phyloP scores from a whole-genome alignment of 2,329 filamentous ascomycete species.

The Colletotrichum plurivorum region DNA sequence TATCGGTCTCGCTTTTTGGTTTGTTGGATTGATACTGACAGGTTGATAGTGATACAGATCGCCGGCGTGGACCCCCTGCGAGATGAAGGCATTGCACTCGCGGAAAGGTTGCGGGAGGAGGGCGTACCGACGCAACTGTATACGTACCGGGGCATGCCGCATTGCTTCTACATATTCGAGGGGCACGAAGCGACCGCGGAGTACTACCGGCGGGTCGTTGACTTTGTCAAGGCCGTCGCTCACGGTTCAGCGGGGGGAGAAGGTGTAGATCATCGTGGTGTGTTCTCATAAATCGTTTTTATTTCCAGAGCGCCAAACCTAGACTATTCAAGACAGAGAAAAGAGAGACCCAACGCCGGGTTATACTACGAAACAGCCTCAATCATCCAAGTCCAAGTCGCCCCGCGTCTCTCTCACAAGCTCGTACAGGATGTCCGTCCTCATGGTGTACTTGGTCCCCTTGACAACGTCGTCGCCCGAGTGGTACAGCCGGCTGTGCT shows the following conservation, averaged over 20 bases:
- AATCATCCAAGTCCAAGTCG: too few species aligned
- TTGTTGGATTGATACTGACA: not conserved
- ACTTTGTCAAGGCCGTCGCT: constrained; percentile 38
- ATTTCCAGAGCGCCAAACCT: not conserved
- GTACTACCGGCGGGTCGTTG: constrained; percentile 42
- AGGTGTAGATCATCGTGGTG: not conserved
- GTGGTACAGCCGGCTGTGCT: constrained; percentile 66
- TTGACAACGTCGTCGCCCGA: constrained; percentile 65
- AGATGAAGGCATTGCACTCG: constrained; percentile 56
- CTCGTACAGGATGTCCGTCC: constrained; percentile 67
- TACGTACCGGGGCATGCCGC: constrained; percentile 52
- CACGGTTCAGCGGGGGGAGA: not conserved
- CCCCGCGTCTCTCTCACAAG: constrained; percentile 11
- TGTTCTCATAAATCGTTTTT: not conserved
- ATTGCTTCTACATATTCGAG: constrained; percentile 48
- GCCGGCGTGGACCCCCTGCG: constrained; percentile 53
- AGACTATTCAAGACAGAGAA: not conserved
- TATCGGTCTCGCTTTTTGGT: too few species aligned
- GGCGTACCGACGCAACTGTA: constrained; percentile 51
- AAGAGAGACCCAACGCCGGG: too few species aligned
- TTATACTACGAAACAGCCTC: too few species aligned
- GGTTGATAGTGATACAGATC: constrained; percentile 49
- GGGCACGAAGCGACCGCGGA: constrained; percentile 38
- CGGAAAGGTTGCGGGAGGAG: constrained; percentile 50
- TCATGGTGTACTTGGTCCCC: constrained; percentile 70